Conservation (phyloP, 2,329 filamentous ascomycete species). For the Penicillium paneum region DNA sequence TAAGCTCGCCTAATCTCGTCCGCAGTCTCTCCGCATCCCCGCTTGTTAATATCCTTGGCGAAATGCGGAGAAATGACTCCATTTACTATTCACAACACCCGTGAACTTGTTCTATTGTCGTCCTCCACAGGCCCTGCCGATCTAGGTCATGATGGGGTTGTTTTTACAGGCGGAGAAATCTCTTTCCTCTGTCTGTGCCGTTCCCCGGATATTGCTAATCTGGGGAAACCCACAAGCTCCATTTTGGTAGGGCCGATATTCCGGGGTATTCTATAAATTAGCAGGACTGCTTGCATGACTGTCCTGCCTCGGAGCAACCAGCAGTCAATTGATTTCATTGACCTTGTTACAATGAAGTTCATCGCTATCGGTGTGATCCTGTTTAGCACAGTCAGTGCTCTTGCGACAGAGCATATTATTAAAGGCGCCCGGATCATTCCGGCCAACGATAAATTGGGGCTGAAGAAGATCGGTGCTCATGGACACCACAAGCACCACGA, state of each 20-base stretch:
- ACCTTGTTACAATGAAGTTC: constrained; percentile 24
- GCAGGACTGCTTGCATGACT: background rate
- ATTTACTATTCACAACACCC: background rate
- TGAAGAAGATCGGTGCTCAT: constrained; percentile 25
- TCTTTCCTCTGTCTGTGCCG: constrained; percentile 1
- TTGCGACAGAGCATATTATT: constrained; percentile 19
- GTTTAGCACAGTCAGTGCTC: constrained; percentile 17
- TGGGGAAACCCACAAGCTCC: background rate
- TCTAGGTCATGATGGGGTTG: background rate
- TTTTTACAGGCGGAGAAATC: constrained; percentile 29
- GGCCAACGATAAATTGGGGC: constrained; percentile 15
- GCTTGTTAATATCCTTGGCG: constrained; percentile 8
- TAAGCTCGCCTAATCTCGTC: background rate
- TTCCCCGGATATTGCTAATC: background rate
- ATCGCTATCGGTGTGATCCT: constrained; percentile 22
- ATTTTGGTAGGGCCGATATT: background rate
- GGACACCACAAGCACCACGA: constrained; percentile 27
- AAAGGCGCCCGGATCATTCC: constrained; percentile 28
- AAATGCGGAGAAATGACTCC: constrained; percentile 18
- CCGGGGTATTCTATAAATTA: constrained; percentile 4
- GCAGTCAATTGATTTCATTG: background rate
- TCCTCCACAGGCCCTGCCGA: constrained; percentile 4
- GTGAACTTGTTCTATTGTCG: background rate
- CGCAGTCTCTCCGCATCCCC: constrained; percentile 10
- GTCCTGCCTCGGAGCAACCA: background rate